These are phyloP conservation scores for Hypoxylon rubiginosum DNA, from an alignment of 2,329 filamentous ascomycete species.

Conservation along the genomic window DNA sequence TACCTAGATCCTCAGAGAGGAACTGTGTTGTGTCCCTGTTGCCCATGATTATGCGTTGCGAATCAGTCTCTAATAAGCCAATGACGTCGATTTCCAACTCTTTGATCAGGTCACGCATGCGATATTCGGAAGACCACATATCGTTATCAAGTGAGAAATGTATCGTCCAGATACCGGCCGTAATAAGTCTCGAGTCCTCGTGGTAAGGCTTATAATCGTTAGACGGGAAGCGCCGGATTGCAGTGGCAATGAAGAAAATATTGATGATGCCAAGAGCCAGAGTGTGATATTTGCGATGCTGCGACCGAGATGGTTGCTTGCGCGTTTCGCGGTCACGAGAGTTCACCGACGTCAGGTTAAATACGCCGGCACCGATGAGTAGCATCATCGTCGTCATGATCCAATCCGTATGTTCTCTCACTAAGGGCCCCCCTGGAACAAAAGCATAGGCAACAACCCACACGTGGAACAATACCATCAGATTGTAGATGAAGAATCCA, in stretches of 20 bases:
- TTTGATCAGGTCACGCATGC: conserved; percentile 90
- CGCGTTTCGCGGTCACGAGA: conserved; percentile 57
- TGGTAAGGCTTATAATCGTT: conserved; percentile 95
- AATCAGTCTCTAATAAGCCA: conserved; percentile 92
- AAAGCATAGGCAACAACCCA: conserved; percentile 99
- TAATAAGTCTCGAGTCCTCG: conserved; percentile 85
- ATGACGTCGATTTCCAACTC: conserved; percentile 98
- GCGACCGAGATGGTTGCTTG: conserved; percentile 52
- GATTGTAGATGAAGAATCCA: conserved; percentile 91
- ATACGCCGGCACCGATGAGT: conserved; percentile 85
- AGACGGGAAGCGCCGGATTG: conserved; percentile 91
- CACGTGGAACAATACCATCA: conserved; percentile 96
- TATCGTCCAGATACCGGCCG: conserved; percentile 98
- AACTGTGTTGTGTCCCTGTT: conserved; percentile 97
- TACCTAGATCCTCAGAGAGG: conserved; percentile 94
- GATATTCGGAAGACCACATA: conserved; percentile 97
- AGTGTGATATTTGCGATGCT: conserved; percentile 66
- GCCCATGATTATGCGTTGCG: conserved; percentile 99
- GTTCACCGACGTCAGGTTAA: conserved; percentile 72
- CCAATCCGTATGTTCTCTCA: conserved; percentile 96
- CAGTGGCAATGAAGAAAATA: conserved; percentile 81
- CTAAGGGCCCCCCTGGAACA: conserved; percentile 91
- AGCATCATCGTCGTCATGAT: conserved; percentile 91
- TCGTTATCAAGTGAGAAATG: conserved; percentile 98
- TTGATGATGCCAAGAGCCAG: conserved; percentile 80